These are phyloP conservation scores for Aspergillus bridgeri DNA, from an alignment of 495 filamentous ascomycete species.

Conservation along the genomic window DNA sequence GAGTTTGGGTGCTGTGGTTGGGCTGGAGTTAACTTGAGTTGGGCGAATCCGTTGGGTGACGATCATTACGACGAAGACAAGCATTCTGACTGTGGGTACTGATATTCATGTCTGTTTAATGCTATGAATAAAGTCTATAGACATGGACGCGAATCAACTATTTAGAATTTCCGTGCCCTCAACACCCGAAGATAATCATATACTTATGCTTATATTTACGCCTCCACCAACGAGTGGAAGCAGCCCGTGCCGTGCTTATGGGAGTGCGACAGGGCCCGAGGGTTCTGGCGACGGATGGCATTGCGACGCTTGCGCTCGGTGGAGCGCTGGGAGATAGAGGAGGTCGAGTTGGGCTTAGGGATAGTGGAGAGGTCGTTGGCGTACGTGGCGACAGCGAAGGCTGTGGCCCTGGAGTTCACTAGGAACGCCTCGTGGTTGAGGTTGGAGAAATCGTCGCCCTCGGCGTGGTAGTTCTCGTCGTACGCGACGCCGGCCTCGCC, in stretches of 20 bases:
- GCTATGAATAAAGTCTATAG: not conserved
- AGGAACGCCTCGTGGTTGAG: conserved; percentile 57
- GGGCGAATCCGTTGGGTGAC: too few relatives aligned
- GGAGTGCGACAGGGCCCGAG: conserved; percentile 9
- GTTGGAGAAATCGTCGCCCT: conserved; percentile 57
- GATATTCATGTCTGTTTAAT: not conserved
- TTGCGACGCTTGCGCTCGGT: conserved; percentile 7
- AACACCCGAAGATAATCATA: not conserved
- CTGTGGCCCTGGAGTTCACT: conserved; percentile 58
- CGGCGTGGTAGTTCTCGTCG: conserved; percentile 62
- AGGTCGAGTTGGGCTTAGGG: conserved; percentile 19
- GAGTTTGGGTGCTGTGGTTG: not conserved
- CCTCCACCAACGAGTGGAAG: conserved; percentile 24
- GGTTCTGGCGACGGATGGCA: not conserved
- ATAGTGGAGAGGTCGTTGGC: conserved; percentile 49
- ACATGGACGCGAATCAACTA: not conserved
- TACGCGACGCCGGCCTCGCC: conserved; percentile 56
- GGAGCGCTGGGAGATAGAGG: not conserved
- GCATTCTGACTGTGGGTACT: too few relatives aligned
- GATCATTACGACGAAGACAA: too few relatives aligned
- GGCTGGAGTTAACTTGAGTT: not conserved
- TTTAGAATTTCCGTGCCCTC: too few relatives aligned
- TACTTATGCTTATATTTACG: not conserved
- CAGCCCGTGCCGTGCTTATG: conserved; percentile 22
- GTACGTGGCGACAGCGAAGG: conserved; percentile 62